Base-by-base conservation (phyloP, 805 yeast species). In the Cyberlindnera petersonii region DNA sequence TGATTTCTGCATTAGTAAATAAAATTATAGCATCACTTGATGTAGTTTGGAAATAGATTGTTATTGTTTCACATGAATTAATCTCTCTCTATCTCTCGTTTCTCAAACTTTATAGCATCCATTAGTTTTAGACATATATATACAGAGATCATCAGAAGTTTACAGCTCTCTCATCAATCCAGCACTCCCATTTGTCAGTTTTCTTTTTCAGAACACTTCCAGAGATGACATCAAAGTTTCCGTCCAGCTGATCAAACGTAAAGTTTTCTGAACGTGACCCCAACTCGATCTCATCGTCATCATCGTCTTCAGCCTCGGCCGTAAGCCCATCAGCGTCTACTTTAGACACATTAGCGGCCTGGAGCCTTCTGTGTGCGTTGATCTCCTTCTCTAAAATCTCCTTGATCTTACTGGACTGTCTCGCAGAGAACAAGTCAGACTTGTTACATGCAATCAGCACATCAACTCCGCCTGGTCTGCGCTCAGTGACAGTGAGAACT, bases 361-460 rank as follows among this genome's bases (percentile, higher is more conserved):
- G 72, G 47, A 74, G 65, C 45, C 59, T 65, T 53, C 82, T 69
- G 32, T 79, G 63, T 32, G 69, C 69, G 31, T 75, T 72, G 48
- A 88, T 71, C 55, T 84, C 94, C 6, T 56, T 46, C 53, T 83
- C 91, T 39, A 91, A 60, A 28, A 77, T 58, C 19, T 68, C 68
- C 48, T 66, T 71, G 36, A 89, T 74, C 53, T 82, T 79, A 35
- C 62, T 52, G 9, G 79, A 68, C 16, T 93, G 91, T 50, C 86
- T 74, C 13, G 94, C 75, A 44, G 87, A 86, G 64, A 93, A 93
- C 27, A 81, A 72, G 52, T 93, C 98, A 36, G 75, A 73, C 59
- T 91, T 91, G 65, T 91, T 91, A 45, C 93, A 79, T 14, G 89
- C 93, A 42, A 93, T 63, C 33, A 84, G 65, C 29, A 84, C 68